Percentiles rank a stretch among this genome's conserved stretches.
Evolutionary conservation across 2,329 filamentous ascomycete species (phyloP).

Genomic region (Lasiodiplodia sp.): DNA sequence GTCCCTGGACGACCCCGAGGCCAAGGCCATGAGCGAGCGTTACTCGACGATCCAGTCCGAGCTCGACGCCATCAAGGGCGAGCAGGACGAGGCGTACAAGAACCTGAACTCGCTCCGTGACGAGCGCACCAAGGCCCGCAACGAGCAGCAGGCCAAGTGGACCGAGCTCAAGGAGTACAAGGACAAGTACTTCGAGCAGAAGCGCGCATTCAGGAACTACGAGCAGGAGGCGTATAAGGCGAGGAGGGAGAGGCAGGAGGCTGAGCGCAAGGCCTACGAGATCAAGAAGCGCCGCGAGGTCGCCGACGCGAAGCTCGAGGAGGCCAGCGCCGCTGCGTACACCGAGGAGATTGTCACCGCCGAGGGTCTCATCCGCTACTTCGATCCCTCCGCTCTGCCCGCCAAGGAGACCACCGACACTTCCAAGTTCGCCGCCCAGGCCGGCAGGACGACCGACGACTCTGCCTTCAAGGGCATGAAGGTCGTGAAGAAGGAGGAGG

Average conservation of each 20-base stretch:
- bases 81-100: slow-evolving; percentile 92
- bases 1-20: slow-evolving; percentile 87
- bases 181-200: slow-evolving; percentile 83
- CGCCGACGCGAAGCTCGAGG: slow-evolving; percentile 77
- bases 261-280: slow-evolving; percentile 77
- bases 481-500: slow-evolving; percentile 84
- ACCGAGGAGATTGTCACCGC: slow-evolving; percentile 90
- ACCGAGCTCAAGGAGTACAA: slow-evolving; percentile 83
- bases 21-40: slow-evolving; percentile 84
- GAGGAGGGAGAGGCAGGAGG: slow-evolving; percentile 77
- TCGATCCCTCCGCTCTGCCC: slow-evolving; percentile 74
- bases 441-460: slow-evolving; percentile 83
- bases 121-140: slow-evolving; percentile 82
- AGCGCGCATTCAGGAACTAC: slow-evolving; percentile 82
- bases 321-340: slow-evolving; percentile 87
- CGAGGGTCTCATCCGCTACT: slow-evolving; percentile 86
- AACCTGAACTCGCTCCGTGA: slow-evolving; percentile 83
- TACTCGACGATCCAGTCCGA: slow-evolving; percentile 88
- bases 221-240: slow-evolving; percentile 83
- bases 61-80: slow-evolving; percentile 86
- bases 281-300: slow-evolving; percentile 78
- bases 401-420: slow-evolving; percentile 70
- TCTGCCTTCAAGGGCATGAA: slow-evolving; percentile 84
- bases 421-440: slow-evolving; percentile 75
- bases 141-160: slow-evolving; percentile 87